phyloP scores from a whole-genome alignment of 345 rosid species.

The Bruguiera sexangula region DNA sequence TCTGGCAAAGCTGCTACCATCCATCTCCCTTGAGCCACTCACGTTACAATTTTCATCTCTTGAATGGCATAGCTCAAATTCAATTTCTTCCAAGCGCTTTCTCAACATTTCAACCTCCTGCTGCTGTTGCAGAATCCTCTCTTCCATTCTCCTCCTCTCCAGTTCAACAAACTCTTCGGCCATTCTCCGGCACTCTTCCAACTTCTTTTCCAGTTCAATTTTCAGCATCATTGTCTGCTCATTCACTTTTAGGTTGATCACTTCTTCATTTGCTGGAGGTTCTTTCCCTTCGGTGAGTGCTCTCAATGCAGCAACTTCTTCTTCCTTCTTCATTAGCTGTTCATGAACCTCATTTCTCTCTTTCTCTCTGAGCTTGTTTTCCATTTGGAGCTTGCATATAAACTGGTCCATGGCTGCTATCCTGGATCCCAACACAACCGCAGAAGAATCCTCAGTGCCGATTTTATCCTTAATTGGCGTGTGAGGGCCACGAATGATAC shows the following conservation, averaged over 20 bases:
- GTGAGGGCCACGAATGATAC: conserved; percentile 85
- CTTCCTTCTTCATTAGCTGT: conserved; percentile 74
- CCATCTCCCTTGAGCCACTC: conserved; percentile 34
- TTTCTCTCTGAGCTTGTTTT: conserved; percentile 77
- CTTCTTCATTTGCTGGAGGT: conserved; percentile 58
- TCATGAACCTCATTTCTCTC: conserved; percentile 71
- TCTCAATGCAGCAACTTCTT: conserved; percentile 67
- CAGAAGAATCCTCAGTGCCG: conserved; percentile 59
- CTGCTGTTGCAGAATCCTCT: conserved; percentile 81
- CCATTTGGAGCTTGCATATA: conserved; percentile 73
- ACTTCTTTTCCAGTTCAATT: conserved; percentile 62
- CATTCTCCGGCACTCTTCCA: conserved; percentile 76
- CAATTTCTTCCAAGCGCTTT: conserved; percentile 72
- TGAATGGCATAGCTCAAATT: conserved; percentile 46
- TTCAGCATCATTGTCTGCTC: conserved; percentile 53
- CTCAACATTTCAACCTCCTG: conserved; percentile 81
- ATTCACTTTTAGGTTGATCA: conserved; percentile 67
- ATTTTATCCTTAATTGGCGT: conserved; percentile 63
- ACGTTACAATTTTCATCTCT: conserved; percentile 32
- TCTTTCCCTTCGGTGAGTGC: conserved; percentile 51
- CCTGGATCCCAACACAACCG: conserved; percentile 61
- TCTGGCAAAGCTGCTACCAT: conserved; percentile 67
- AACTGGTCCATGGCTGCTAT: conserved; percentile 92
- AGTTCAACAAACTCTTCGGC: conserved; percentile 77
- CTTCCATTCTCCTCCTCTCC: conserved; percentile 96